Evolutionary conservation across 805 yeast genomes (phyloP), one percentile per base, ranked within the genome.

Genomic region (Soucietia sequanensis): DNA sequence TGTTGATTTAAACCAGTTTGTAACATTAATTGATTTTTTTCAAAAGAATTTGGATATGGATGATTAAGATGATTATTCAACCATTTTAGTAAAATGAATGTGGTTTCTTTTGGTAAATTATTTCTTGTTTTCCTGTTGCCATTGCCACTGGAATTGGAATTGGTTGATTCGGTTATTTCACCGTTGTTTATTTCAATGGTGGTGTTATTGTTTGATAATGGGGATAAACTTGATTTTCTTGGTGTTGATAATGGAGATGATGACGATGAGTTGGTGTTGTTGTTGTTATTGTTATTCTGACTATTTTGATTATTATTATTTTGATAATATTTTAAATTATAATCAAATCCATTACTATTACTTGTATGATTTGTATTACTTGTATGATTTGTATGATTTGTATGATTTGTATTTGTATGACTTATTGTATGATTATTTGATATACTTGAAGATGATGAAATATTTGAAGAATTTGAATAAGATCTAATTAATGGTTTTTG

Each of bases 41-140:
- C 95, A 30, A 78, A 76, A 35, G 84, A 84, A 34, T 85, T 82
- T 3, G 95, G 95, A 56, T 86, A 86, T 10, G 95, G 95, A 50
- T 85, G 84, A 41, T 80, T 78, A 47, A 84, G 62, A 55, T 86
- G 90, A 23, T 76, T 77, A 38, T 78, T 65, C 34, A 87, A 72
- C 95, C 95, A 86, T 34, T 71, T 69, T 39, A 86, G 75, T 46
- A 85, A 65, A 9, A 82, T 78, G 41, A 77, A 77, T 4, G 91
- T 85, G 2, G 88, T 85, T 39, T 78, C 84, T 47, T 84, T 78
- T 15, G 95, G 95, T 42, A 86, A 64, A 56, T 85, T 86, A 28
- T 86, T 81, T 44, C 95, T 71, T 2, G 72, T 68, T 34, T 65
- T 65, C 19, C 68, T 23, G 6, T 19, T 13, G 4, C 19, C 19